Percentiles rank a stretch among this genome's conserved stretches.
These are phyloP conservation scores for Coemansia sp. DNA, from an alignment of 192 early-diverging fungal genomes.

Conservation along the genomic window DNA sequence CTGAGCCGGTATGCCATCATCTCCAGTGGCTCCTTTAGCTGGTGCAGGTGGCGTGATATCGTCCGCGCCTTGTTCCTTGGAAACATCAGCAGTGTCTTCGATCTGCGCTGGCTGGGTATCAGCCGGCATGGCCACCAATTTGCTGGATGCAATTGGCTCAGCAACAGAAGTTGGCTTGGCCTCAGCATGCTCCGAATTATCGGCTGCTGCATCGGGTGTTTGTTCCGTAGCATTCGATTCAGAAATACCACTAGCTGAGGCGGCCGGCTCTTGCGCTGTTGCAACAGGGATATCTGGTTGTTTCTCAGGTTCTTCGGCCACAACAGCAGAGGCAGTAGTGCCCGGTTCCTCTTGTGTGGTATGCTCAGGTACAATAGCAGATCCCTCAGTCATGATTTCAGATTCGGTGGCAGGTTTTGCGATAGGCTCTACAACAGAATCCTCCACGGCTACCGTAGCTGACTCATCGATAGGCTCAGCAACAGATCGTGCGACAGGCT, in stretches of 20 bases:
- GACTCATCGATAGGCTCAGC: no score
- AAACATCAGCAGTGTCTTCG: not conserved
- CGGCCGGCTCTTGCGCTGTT: not conserved
- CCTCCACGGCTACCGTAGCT: not conserved
- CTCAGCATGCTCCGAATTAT: no score
- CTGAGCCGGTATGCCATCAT: not conserved
- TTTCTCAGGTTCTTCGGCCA: constrained; percentile 1
- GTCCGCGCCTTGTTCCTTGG: constrained; percentile 3
- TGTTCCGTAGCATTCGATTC: no score
- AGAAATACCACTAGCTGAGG: no score
- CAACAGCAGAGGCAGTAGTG: not conserved
- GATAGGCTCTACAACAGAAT: not conserved
- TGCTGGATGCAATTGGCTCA: not conserved
- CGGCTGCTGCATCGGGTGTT: no score
- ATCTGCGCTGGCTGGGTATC: not conserved
- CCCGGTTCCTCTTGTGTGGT: not conserved
- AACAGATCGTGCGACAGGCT: no score
- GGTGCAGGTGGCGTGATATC: not conserved
- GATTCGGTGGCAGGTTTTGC: not conserved
- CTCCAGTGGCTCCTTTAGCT: not conserved
- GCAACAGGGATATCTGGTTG: not conserved
- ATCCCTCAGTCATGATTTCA: not conserved
- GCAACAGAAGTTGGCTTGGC: constrained; percentile 11
- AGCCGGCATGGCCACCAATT: not conserved
- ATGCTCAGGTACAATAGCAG: not conserved